Conservation (phyloP, 2,329 filamentous ascomycete species). For the Colletotrichum lini region DNA sequence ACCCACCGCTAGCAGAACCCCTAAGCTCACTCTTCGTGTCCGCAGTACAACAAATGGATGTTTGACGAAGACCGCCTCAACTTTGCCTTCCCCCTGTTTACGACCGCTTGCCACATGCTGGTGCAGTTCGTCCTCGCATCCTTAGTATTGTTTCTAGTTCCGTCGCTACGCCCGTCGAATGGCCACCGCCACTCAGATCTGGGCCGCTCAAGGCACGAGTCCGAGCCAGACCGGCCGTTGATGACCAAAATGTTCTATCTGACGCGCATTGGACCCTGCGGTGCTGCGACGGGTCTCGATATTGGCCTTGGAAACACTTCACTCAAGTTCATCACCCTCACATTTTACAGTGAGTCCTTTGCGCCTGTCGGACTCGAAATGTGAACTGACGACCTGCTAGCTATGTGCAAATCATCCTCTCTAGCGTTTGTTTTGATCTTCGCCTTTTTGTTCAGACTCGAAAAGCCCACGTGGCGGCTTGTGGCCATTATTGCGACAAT, state of each 20-base stretch:
- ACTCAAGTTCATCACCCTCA: slow-evolving; percentile 94
- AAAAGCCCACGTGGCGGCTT: slow-evolving; percentile 87
- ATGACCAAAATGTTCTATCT: slow-evolving; percentile 95
- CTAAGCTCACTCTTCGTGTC: slow-evolving; percentile 47
- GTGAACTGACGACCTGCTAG: slow-evolving; percentile 56
- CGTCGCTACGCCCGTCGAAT: slow-evolving; percentile 80
- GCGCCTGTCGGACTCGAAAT: not conserved
- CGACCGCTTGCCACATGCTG: slow-evolving; percentile 94
- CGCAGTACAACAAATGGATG: slow-evolving; percentile 99
- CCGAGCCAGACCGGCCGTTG: slow-evolving; percentile 70
- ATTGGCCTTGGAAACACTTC: slow-evolving; percentile 97
- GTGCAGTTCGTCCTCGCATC: slow-evolving; percentile 90
- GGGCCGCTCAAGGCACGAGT: slow-evolving; percentile 65
- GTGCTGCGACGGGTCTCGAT: slow-evolving; percentile 91
- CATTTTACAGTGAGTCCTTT: slow-evolving; percentile 85
- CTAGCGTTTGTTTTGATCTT: slow-evolving; percentile 96
- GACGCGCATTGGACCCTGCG: slow-evolving; percentile 91
- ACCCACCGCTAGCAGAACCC: slow-evolving; percentile 8
- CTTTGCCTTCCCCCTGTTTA: slow-evolving; percentile 96
- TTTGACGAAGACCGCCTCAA: slow-evolving; percentile 88
- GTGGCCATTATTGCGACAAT: slow-evolving; percentile 91
- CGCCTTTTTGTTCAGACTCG: slow-evolving; percentile 93
- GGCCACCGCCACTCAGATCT: slow-evolving; percentile 60
- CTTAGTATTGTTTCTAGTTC: slow-evolving; percentile 85
- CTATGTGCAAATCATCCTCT: slow-evolving; percentile 99